Conservation (phyloP, 1,284 basidiomycete genomes). For the Microbotryomycetes sp. region DNA sequence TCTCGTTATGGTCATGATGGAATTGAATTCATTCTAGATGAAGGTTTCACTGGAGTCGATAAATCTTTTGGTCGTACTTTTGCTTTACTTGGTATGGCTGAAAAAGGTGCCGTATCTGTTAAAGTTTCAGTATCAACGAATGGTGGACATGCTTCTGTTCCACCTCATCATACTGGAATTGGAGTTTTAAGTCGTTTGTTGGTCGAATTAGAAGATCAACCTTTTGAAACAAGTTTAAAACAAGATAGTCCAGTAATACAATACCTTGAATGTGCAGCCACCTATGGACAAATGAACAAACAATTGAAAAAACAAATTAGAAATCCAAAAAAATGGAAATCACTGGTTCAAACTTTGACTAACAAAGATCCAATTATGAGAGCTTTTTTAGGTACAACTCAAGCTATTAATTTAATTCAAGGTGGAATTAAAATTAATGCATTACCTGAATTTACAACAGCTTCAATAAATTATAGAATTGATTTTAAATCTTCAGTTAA, state of each 20-base stretch:
- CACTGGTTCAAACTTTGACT: conserved; percentile 47
- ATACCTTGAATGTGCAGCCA: conserved; percentile 49
- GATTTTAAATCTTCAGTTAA: conserved; percentile 49
- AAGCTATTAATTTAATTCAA: conserved; percentile 59
- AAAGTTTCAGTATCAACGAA: conserved; percentile 33
- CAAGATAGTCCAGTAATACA: conserved; percentile 45
- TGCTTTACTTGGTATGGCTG: conserved; percentile 46
- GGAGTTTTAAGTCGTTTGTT: conserved; percentile 57
- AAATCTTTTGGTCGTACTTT: conserved; percentile 41
- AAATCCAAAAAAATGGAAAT: conserved; percentile 43
- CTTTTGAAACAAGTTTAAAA: conserved; percentile 44
- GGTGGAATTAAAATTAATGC: conserved; percentile 56
- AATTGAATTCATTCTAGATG: conserved; percentile 55
- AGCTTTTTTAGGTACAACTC: conserved; percentile 57
- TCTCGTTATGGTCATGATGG: conserved; percentile 55
- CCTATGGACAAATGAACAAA: conserved; percentile 49
- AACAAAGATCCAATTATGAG: conserved; percentile 44
- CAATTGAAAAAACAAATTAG: conserved; percentile 46
- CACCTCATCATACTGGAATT: conserved; percentile 46
- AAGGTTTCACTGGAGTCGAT: conserved; percentile 45
- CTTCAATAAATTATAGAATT: conserved; percentile 56
- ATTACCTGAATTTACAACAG: conserved; percentile 33
- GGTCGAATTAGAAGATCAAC: conserved; percentile 53
- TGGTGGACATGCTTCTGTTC: conserved; percentile 36
- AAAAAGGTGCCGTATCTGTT: conserved; percentile 45